Base-by-base conservation (phyloP, 73 alveolate species). In the Vitrella brassicaformis region DNA sequence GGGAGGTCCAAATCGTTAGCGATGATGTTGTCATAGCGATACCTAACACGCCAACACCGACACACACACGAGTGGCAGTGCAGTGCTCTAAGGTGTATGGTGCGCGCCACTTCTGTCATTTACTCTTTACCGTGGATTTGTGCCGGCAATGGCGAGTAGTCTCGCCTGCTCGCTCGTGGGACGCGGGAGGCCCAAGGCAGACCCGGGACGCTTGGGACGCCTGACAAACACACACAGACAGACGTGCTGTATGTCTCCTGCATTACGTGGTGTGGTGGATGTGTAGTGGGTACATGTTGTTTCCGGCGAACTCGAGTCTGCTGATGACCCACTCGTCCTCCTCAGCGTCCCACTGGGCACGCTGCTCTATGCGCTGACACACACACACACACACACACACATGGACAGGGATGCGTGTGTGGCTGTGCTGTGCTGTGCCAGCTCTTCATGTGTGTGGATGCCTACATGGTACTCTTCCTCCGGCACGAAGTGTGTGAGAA, bases 281-380 rank as follows among this genome's bases (percentile, higher is more conserved):
- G n/a, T n/a, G n/a, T n/a, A n/a, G n/a, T 75, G 67, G 68, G 27
- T 79, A 64, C 30, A 56, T 14, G 46, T 78, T 47, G 81, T 85
- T 85, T 10, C 91, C 91, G 18, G 91, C 81, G 80, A 80, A 85
- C 66, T 85, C 88, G 31, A 80, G 66, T 47, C 77, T 85, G 22
- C 88, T 86, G 45, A 85, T 71, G 26, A 74, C 26, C 91, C 91
- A 85, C 30, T 85, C 88, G 18, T 70, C 56, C 67, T 39, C 68
- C 27, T 85, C 88, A 0, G 70, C 82, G 31, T 67, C 47, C 78
- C 80, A 85, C 67, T 85, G 88, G 19, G 91, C 91, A 74, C 91
- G 74, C 45, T 84, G 64, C 74, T 85, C 88, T 9, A 85, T 29
- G 46, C 81, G 74, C 80, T 87, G 84, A 47, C 29, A 72, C 4